Evolutionary conservation across 768 basidiomycete genomes (phyloP).

Genomic region (Amanita muscaria): DNA sequence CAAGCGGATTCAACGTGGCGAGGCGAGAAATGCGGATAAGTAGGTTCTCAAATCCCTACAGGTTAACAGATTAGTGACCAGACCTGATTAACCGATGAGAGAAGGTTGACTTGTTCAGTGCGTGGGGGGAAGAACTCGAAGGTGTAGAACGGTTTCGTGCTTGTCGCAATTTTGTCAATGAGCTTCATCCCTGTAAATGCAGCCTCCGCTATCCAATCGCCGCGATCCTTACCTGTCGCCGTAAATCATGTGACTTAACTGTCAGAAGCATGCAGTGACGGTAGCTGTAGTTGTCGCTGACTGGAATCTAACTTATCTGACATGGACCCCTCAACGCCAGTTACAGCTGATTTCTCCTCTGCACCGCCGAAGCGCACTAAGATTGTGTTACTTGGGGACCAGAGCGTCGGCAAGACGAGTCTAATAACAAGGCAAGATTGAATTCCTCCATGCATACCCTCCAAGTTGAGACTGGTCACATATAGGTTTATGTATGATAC

Average conservation of each 20-base stretch:
- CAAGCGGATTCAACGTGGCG: constrained; percentile 66
- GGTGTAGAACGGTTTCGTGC: constrained; percentile 68
- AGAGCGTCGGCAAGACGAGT: constrained; percentile 97
- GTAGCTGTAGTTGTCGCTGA: too few relatives aligned
- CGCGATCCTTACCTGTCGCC: neutral
- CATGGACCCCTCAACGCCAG: constrained; percentile 58
- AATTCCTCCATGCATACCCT: constrained; percentile 4
- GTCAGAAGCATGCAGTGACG: too few relatives aligned
- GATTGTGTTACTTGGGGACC: constrained; percentile 93
- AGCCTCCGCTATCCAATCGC: neutral
- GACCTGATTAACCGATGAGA: neutral
- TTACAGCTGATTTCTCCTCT: constrained; percentile 77
- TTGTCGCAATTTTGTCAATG: constrained; percentile 51
- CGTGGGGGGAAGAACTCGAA: constrained; percentile 98
- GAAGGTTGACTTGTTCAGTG: constrained; percentile 63
- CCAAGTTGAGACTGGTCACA: constrained; percentile 4
- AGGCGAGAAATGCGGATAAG: constrained; percentile 81
- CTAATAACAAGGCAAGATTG: constrained; percentile 80
- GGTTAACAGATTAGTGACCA: neutral
- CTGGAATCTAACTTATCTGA: too few relatives aligned
- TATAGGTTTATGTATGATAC: constrained; percentile 97
- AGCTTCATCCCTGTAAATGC: constrained; percentile 49
- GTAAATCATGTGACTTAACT: constrained; percentile 12
- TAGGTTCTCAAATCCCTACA: constrained; percentile 85
- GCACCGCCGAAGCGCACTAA: constrained; percentile 91